Conservation (phyloP, 768 basidiomycete genomes). For the Royoungia palumana region DNA sequence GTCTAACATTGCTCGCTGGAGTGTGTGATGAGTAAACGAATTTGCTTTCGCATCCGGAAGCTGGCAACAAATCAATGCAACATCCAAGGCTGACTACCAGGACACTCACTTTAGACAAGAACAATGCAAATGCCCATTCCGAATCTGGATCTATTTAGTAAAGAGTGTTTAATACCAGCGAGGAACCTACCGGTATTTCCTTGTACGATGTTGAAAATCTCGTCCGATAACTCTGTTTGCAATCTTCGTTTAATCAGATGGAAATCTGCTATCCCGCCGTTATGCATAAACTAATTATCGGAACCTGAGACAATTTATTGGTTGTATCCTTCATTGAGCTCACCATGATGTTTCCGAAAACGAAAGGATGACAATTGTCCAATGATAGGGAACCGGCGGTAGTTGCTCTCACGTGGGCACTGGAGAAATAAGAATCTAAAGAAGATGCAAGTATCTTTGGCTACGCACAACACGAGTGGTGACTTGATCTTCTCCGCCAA, state of each 20-base stretch:
- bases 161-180: background rate
- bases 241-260: slow-evolving; percentile 73
- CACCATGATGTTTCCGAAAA: slow-evolving; percentile 90
- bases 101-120: slow-evolving; percentile 68
- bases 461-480: slow-evolving; percentile 84
- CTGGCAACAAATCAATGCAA: slow-evolving; percentile 37
- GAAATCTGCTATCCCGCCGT: slow-evolving; percentile 91
- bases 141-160: slow-evolving; percentile 55
- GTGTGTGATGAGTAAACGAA: slow-evolving; percentile 63
- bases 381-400: slow-evolving; percentile 89
- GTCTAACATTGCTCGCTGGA: slow-evolving; percentile 84
- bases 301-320: background rate
- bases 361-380: slow-evolving; percentile 96
- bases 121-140: slow-evolving; percentile 95
- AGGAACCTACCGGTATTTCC: slow-evolving; percentile 77
- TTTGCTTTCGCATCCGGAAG: slow-evolving; percentile 76
- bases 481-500: slow-evolving; percentile 97
- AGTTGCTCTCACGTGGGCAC: slow-evolving; percentile 90
- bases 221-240: slow-evolving; percentile 74
- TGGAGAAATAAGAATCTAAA: slow-evolving; percentile 23
- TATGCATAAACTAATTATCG: slow-evolving; percentile 85
- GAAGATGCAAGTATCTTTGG: background rate
- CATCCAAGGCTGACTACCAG: background rate
- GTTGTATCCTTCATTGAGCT: background rate
- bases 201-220: slow-evolving; percentile 80